phyloP scores from a whole-genome alignment of 805 yeast genomes.

The Ogataea nonfermentans region DNA sequence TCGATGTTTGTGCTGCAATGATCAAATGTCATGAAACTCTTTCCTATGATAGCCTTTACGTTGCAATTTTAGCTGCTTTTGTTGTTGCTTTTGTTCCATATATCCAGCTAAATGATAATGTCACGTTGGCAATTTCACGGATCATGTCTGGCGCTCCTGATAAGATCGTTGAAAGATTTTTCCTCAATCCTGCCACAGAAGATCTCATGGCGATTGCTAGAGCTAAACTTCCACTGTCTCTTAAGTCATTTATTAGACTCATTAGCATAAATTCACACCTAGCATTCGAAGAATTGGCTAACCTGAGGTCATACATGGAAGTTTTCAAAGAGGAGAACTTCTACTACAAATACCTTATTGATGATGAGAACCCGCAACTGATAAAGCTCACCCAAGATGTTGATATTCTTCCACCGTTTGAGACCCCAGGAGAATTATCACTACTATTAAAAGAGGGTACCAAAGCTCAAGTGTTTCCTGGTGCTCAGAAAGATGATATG shows the following conservation, averaged over 20 bases:
- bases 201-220: slow-evolving; percentile 51
- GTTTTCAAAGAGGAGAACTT: slow-evolving; percentile 40
- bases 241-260: slow-evolving; percentile 60
- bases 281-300: slow-evolving; percentile 61
- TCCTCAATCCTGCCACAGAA: slow-evolving; percentile 42
- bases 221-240: slow-evolving; percentile 70
- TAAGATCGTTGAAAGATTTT: slow-evolving; percentile 43
- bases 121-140: slow-evolving; percentile 41
- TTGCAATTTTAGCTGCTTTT: slow-evolving; percentile 48
- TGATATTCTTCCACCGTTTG: slow-evolving; percentile 52
- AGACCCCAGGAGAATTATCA: slow-evolving; percentile 43
- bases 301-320: slow-evolving; percentile 62
- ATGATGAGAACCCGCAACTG: slow-evolving; percentile 51
- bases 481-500: slow-evolving; percentile 18
- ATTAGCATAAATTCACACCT: slow-evolving; percentile 62
- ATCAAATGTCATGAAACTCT: slow-evolving; percentile 41
- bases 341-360: slow-evolving; percentile 42
- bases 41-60: slow-evolving; percentile 48
- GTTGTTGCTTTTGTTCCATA: slow-evolving; percentile 48
- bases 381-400: slow-evolving; percentile 41
- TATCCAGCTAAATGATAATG: slow-evolving; percentile 43
- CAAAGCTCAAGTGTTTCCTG: slow-evolving; percentile 66
- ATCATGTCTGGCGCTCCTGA: slow-evolving; percentile 47
- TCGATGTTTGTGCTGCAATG: slow-evolving; percentile 48
- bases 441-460: slow-evolving; percentile 52